Evolutionary conservation across 2,329 filamentous ascomycete species (phyloP).

Genomic region (Verticillium tricorpus): DNA sequence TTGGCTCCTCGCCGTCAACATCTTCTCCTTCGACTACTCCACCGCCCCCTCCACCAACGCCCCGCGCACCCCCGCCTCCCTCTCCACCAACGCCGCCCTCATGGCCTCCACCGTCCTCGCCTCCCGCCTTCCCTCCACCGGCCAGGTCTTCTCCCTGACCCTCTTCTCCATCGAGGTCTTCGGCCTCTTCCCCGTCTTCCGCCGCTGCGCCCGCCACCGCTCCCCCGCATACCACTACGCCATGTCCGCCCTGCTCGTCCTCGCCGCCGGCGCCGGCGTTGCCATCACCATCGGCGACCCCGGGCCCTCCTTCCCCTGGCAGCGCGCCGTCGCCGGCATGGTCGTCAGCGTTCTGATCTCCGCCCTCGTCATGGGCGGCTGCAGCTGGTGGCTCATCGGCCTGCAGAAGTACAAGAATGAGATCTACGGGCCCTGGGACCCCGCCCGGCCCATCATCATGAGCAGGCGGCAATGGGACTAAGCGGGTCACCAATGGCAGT

Average conservation of each 20-base stretch:
- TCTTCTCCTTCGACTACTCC: slow-evolving; percentile 97
- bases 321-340: slow-evolving; percentile 63
- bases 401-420: slow-evolving; percentile 99
- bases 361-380: slow-evolving; percentile 80
- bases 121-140: slow-evolving; percentile 81
- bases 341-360: slow-evolving; percentile 71
- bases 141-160: slow-evolving; percentile 90
- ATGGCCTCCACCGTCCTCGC: slow-evolving; percentile 96
- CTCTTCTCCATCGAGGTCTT: slow-evolving; percentile 98
- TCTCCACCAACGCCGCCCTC: slow-evolving; percentile 92
- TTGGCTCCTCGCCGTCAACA: slow-evolving; percentile 89
- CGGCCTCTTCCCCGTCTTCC: slow-evolving; percentile 93
- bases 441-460: slow-evolving; percentile 81
- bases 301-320: slow-evolving; percentile 39
- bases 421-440: slow-evolving; percentile 97
- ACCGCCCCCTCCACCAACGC: slow-evolving; percentile 49
- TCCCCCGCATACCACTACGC: slow-evolving; percentile 77
- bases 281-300: slow-evolving; percentile 53
- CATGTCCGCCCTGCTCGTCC: slow-evolving; percentile 71
- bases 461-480: slow-evolving; percentile 53
- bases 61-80: slow-evolving; percentile 49
- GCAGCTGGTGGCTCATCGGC: slow-evolving; percentile 96
- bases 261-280: slow-evolving; percentile 75
- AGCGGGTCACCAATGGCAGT: background rate
- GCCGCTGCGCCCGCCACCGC: slow-evolving; percentile 78